A percentile compares a stretch with the other conserved stretches of the same genome.
Conservation (phyloP, 495 filamentous ascomycete species). For the Penicillium alfredii region DNA sequence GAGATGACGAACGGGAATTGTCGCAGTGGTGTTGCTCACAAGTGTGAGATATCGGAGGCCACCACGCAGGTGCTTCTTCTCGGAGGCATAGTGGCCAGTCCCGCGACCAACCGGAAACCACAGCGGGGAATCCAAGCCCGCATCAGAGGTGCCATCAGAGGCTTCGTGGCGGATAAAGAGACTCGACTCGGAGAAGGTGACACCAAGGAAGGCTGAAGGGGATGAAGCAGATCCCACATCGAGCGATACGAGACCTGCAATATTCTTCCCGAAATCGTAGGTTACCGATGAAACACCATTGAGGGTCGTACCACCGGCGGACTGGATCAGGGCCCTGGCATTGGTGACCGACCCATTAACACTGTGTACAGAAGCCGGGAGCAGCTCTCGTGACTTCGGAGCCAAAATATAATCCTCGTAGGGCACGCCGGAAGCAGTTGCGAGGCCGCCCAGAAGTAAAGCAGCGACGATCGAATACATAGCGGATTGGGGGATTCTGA, state of each 20-base stretch:
- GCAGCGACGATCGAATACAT: too few relatives aligned
- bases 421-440: too few relatives aligned
- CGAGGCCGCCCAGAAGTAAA: too few relatives aligned
- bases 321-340: slow-evolving; percentile 19
- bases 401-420: slow-evolving; percentile 40
- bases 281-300: slow-evolving; percentile 33
- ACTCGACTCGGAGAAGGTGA: slow-evolving; percentile 40
- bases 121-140: slow-evolving; percentile 34
- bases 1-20: slow-evolving; percentile 12
- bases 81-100: slow-evolving; percentile 27
- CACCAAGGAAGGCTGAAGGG: slow-evolving; percentile 31
- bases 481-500: too few relatives aligned
- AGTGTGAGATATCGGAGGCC: slow-evolving; percentile 42
- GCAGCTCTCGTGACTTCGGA: slow-evolving; percentile 28
- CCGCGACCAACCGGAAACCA: slow-evolving; percentile 28
- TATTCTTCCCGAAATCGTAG: slow-evolving; percentile 42
- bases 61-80: slow-evolving; percentile 32
- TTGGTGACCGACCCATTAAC: slow-evolving; percentile 36
- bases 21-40: slow-evolving; percentile 19
- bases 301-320: slow-evolving; percentile 1
- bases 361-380: slow-evolving; percentile 25
- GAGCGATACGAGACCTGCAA: slow-evolving; percentile 37
- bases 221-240: slow-evolving; percentile 22
- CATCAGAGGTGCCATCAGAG: slow-evolving; percentile 38
- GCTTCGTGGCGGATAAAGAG: slow-evolving; percentile 35